A percentile compares a stretch with the other conserved stretches of the same genome.
Conservation (phyloP, 768 basidiomycete genomes). For the Calocybe cyanea region DNA sequence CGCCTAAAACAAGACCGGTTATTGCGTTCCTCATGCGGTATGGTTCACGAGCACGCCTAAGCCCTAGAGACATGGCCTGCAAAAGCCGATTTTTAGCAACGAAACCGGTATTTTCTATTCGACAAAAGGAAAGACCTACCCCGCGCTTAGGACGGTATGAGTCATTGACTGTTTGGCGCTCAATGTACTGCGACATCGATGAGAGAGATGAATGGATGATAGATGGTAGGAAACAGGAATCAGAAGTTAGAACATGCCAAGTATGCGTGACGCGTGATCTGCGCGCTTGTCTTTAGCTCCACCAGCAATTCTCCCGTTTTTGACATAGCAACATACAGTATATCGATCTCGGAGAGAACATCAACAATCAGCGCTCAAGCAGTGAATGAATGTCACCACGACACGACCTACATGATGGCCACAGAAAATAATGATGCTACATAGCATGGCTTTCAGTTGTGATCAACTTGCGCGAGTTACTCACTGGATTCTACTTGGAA, state of each 20-base stretch:
- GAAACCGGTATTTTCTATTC: not conserved
- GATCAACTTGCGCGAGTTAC: too few relatives aligned
- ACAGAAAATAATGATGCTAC: too few relatives aligned
- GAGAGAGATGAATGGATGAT: not conserved
- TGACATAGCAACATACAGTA: too few relatives aligned
- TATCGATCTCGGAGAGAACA: too few relatives aligned
- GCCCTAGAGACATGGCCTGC: conserved; percentile 83
- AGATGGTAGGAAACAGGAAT: not conserved
- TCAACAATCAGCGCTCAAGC: too few relatives aligned
- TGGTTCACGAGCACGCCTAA: conserved; percentile 83
- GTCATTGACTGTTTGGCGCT: conserved; percentile 36
- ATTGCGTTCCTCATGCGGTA: conserved; percentile 77
- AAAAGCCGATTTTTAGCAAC: not conserved
- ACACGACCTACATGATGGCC: too few relatives aligned
- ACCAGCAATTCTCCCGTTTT: too few relatives aligned
- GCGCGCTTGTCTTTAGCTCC: not conserved
- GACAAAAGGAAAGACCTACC: conserved; percentile 28
- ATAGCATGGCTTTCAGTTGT: too few relatives aligned
- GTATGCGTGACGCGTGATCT: not conserved
- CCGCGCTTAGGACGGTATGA: conserved; percentile 53
- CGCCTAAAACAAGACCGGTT: conserved; percentile 66
- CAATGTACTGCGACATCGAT: conserved; percentile 33
- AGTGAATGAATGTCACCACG: too few relatives aligned
- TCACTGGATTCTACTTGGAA: too few relatives aligned
- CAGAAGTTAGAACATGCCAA: not conserved